These are phyloP conservation scores for Penicillium corylophilum DNA, from an alignment of 2,329 filamentous ascomycete genomes.

Conservation along the genomic window DNA sequence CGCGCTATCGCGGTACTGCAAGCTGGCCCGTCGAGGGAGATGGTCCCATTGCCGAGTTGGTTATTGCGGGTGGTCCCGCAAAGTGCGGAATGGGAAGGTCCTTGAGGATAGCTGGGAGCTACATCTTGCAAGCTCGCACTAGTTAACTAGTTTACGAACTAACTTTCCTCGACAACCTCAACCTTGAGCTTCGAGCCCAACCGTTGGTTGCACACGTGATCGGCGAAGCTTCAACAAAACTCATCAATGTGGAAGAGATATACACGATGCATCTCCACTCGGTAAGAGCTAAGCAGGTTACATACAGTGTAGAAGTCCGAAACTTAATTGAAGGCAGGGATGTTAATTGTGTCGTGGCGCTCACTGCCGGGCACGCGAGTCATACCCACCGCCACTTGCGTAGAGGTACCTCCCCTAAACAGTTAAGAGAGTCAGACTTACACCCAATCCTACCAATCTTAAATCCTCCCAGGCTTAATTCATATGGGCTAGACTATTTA, in stretches of 20 bases:
- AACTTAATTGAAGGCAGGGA: not conserved
- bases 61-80: constrained; percentile 13
- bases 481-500: no score
- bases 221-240: not conserved
- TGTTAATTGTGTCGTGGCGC: not conserved
- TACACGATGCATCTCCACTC: not conserved
- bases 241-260: not conserved
- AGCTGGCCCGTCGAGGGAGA: not conserved
- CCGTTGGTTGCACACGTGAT: not conserved
- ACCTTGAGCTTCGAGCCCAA: not conserved
- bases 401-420: not conserved
- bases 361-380: not conserved
- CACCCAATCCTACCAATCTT: no score
- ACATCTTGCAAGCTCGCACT: not conserved
- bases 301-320: not conserved
- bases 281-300: not conserved
- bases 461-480: no score
- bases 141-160: not conserved
- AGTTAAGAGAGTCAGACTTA: not conserved
- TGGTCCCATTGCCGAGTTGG: constrained; percentile 6
- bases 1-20: not conserved
- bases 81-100: constrained; percentile 1
- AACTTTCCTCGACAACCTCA: not conserved
- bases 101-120: not conserved
- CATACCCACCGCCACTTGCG: not conserved